Evolutionary conservation across 2,329 filamentous ascomycete genomes (phyloP), one percentile per base, ranked within the genome.

Genomic region (Arthrobotrys conoides): DNA sequence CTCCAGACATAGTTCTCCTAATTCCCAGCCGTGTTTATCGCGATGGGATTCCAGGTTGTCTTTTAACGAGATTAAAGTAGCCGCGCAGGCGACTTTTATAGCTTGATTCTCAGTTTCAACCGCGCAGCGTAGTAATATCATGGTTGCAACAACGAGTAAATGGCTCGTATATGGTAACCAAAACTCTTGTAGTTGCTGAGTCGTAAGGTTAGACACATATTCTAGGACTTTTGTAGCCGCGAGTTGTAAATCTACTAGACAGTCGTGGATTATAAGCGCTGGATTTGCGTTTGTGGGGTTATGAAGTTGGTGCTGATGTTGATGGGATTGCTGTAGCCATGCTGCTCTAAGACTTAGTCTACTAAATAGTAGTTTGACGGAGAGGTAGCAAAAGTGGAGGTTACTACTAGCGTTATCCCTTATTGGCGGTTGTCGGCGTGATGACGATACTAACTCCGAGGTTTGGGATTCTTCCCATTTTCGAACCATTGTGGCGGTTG

Each of bases 131-230:
- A 89, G 82, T 30, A 88, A 82, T 46, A 88, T 88, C 48, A 86
- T 88, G 14, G 86, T 85, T 0, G 88, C 86, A 0, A 86, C 86
- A 0, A 87, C 85, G n/a, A 88, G 85, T 0, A 85, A 83, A 69
- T 87, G 88, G 0, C 87, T 85, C 44, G 84, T 84, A 2, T 86
- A 83, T 0, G 87, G 85, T 1, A 88, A 83, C 87, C 87, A 89
- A 72, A 88, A 88, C 59, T 86, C 87, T 1, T 83, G 83, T 0
- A 88, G 82, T 16, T 88, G 86, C 0, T 83, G 67, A 3, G 84
- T 83, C 3, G 84, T 82, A 0, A 89, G 81, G 55, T 88, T 87
- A 53, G 87, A 86, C 0, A 86, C 83, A 1, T 88, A 81, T 3
- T 86, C 82, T 0, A 88, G 84, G 10, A 78, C 53, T 20, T 59